Conservation (phyloP, 768 basidiomycete species). For the Filobasidium floriforme region DNA sequence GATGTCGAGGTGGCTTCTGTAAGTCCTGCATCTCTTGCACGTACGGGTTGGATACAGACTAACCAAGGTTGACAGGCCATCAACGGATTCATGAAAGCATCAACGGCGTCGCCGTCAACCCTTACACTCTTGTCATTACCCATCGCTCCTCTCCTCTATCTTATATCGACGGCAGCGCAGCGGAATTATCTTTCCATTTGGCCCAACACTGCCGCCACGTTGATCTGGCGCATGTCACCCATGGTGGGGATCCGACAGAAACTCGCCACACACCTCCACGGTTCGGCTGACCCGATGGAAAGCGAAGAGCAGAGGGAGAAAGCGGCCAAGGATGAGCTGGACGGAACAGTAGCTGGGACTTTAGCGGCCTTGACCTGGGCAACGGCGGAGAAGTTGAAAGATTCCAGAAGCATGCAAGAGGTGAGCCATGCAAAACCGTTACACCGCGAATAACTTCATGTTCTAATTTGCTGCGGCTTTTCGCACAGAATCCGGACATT, state of each 20-base stretch:
- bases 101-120: conserved; percentile 71
- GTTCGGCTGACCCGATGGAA: background rate
- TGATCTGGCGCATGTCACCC: conserved; percentile 74
- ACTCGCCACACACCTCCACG: conserved; percentile 36
- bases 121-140: conserved; percentile 69
- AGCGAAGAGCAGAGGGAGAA: conserved; percentile 19
- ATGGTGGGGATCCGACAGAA: conserved; percentile 50
- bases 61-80: conserved; percentile 52
- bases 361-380: background rate
- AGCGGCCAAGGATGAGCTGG: background rate
- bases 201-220: conserved; percentile 72
- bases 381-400: conserved; percentile 20
- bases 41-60: background rate
- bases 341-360: background rate
- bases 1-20: conserved; percentile 74
- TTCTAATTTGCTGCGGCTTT: background rate
- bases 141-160: conserved; percentile 58
- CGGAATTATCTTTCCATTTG: conserved; percentile 52
- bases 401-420: conserved; percentile 30
- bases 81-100: conserved; percentile 75
- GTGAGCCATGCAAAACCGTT: conserved; percentile 22
- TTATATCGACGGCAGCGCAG: conserved; percentile 39
- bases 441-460: background rate
- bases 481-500: conserved; percentile 72
- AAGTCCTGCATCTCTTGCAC: conserved; percentile 41